A percentile compares a stretch with the other conserved stretches of the same genome.
These are phyloP conservation scores for Fusarium caatingaense DNA, from an alignment of 2,329 filamentous ascomycete species.

Conservation along the genomic window DNA sequence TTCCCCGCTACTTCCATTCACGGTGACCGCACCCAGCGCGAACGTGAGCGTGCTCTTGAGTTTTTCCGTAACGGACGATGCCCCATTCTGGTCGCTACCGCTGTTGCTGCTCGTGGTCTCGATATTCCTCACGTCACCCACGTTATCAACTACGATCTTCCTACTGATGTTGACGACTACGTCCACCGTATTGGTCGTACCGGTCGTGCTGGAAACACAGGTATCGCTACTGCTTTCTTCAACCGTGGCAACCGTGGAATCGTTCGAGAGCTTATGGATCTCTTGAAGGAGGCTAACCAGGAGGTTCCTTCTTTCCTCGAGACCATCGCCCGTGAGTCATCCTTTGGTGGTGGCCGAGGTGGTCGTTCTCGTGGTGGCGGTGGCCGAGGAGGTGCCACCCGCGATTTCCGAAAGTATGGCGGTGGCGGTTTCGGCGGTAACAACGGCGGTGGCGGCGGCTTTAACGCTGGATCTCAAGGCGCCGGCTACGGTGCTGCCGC, in stretches of 20 bases:
- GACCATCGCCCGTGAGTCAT: constrained; percentile 95
- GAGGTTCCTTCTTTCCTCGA: constrained; percentile 95
- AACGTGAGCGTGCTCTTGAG: constrained; percentile 97
- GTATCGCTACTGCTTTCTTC: constrained; percentile 98
- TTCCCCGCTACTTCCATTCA: constrained; percentile 99
- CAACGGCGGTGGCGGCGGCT: constrained; percentile 56
- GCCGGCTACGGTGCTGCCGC: constrained; percentile 54
- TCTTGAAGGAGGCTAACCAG: constrained; percentile 98
- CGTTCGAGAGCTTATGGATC: constrained; percentile 94
- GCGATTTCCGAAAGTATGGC: constrained; percentile 88
- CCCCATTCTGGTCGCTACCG: constrained; percentile 96
- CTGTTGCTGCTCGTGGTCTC: constrained; percentile 86
- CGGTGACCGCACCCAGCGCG: constrained; percentile 97
- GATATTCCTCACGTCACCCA: constrained; percentile 98
- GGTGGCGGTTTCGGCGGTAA: constrained; percentile 61
- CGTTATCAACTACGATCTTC: constrained; percentile 99
- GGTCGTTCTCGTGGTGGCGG: constrained; percentile 64
- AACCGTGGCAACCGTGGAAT: constrained; percentile 99
- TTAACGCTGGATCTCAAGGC: constrained; percentile 47
- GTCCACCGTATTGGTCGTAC: constrained; percentile 99
- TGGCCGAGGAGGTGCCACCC: constrained; percentile 80
- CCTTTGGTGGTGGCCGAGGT: constrained; percentile 77
- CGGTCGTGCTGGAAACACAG: constrained; percentile 98
- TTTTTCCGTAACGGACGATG: constrained; percentile 97
- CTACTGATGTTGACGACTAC: constrained; percentile 98